phyloP scores from a whole-genome alignment of 2,329 filamentous ascomycete genomes.

The Colletotrichum agaves region DNA sequence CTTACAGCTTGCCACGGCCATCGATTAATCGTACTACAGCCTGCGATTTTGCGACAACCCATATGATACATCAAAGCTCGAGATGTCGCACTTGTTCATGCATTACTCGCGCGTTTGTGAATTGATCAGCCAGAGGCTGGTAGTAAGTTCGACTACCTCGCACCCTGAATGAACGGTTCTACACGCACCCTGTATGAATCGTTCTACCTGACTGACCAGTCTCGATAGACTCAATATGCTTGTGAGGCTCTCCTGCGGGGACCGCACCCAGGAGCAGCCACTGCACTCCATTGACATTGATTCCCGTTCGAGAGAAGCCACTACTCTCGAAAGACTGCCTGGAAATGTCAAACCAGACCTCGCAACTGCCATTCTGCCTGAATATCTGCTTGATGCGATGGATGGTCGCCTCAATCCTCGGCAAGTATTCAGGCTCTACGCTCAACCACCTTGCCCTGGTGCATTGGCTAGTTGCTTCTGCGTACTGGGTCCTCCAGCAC shows the following conservation, averaged over 20 bases:
- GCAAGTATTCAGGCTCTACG: conserved; percentile 17
- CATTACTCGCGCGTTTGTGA: conserved; percentile 1
- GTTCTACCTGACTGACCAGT: background rate
- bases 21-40: background rate
- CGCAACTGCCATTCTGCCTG: background rate
- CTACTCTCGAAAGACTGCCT: background rate
- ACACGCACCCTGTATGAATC: background rate
- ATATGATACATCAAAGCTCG: background rate
- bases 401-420: conserved; percentile 12
- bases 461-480: conserved; percentile 13
- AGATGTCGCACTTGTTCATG: background rate
- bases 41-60: background rate
- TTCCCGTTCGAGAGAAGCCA: background rate
- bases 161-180: background rate
- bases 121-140: background rate
- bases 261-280: background rate
- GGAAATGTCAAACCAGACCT: background rate
- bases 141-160: background rate
- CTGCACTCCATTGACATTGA: conserved; percentile 8
- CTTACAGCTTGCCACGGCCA: conserved; percentile 3
- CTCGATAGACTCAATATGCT: conserved; percentile 17
- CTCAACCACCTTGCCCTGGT: conserved; percentile 3
- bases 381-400: conserved; percentile 15
- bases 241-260: conserved; percentile 6
- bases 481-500: background rate